Percentiles rank a stretch among this genome's conserved stretches.
Conservation (phyloP, 495 filamentous ascomycete genomes). For the Xylaria venustula region DNA sequence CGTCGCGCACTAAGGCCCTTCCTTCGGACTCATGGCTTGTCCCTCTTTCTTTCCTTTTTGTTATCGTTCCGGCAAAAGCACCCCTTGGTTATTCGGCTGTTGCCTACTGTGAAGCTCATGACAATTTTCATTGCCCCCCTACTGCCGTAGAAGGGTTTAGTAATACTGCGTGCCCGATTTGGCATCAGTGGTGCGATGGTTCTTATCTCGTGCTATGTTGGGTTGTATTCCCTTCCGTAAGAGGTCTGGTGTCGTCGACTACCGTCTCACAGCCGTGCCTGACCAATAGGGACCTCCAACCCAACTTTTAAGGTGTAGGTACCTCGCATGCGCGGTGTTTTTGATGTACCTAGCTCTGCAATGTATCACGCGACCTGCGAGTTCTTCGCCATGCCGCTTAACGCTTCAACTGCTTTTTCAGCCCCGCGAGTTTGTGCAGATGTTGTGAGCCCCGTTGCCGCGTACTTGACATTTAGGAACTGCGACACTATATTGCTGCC, state of each 20-base stretch:
- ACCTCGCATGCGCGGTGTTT: no score
- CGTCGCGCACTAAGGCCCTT: not conserved
- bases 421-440: not conserved
- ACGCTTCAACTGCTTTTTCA: not conserved
- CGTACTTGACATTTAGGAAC: not conserved
- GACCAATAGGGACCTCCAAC: not conserved
- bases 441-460: not conserved
- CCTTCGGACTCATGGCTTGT: no score
- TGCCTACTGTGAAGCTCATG: no score
- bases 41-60: no score
- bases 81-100: no score
- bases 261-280: no score
- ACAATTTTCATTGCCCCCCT: no score
- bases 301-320: not conserved
- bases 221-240: not conserved
- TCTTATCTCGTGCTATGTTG: not conserved
- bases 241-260: not conserved
- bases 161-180: not conserved
- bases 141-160: not conserved
- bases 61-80: no score
- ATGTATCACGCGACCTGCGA: conserved; percentile 15
- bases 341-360: not conserved
- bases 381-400: not conserved
- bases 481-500: conserved; percentile 4
- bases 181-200: not conserved